These are phyloP conservation scores for Spathaspora girioi DNA, from an alignment of 805 yeast species.

Conservation along the genomic window DNA sequence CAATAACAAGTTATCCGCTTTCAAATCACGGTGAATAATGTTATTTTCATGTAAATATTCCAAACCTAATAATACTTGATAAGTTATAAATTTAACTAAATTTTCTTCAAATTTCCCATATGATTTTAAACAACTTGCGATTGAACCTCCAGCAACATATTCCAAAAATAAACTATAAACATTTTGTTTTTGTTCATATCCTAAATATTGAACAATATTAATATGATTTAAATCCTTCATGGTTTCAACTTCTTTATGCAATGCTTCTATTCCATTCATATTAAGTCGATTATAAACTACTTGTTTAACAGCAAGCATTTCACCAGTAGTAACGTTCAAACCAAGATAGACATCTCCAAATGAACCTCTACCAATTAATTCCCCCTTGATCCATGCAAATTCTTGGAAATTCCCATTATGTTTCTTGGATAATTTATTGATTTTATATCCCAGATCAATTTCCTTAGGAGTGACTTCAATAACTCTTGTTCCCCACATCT, in stretches of 20 bases:
- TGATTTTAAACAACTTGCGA: constrained; percentile 76
- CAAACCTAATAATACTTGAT: constrained; percentile 79
- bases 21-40: constrained; percentile 88
- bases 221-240: constrained; percentile 91
- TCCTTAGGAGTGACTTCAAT: constrained; percentile 83
- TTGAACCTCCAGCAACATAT: constrained; percentile 97
- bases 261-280: constrained; percentile 65
- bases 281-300: constrained; percentile 49
- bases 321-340: constrained; percentile 93
- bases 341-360: constrained; percentile 93
- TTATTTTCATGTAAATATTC: constrained; percentile 86
- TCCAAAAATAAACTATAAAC: constrained; percentile 87
- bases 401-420: constrained; percentile 64
- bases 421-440: constrained; percentile 60
- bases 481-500: constrained; percentile 95
- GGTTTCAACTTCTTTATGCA: constrained; percentile 87
- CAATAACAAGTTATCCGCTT: constrained; percentile 85
- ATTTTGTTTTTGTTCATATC: constrained; percentile 74
- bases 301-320: constrained; percentile 98
- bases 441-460: constrained; percentile 52
- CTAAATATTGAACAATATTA: constrained; percentile 93
- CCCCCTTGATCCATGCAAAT: constrained; percentile 98
- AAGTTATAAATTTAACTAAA: constrained; percentile 65
- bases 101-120: constrained; percentile 84
- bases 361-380: constrained; percentile 92